Base-by-base conservation (phyloP, 331 rosid genomes). In the Malus hybrid region DNA sequence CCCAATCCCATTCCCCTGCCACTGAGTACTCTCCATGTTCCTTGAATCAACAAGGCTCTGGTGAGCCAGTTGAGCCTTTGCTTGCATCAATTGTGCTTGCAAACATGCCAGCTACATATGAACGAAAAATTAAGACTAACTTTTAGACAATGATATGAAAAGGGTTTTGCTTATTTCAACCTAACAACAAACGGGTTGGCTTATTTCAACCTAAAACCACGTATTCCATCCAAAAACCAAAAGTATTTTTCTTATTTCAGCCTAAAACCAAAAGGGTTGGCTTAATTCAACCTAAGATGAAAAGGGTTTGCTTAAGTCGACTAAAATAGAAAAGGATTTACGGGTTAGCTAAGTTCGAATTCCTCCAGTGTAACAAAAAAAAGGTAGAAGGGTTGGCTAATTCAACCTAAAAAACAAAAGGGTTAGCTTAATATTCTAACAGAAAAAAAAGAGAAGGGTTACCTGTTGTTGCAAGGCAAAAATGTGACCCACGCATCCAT, bases 391-490 rank as follows among this genome's bases (percentile, higher is more conserved):
- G 70, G 50, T 65, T 16, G 22, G 70, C 50, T 65, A 16, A 18
- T 65, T 32, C 46, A 65, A 65, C 24, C 42, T 7, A 39, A 39
- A 31, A 32, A 64, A 16, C 2, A 65, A 31, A 65, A 65, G 7
- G 69, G 46, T 32, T 32, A 28, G 11, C 57, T 52, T 16, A 52
- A 18, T 52, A 36, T 66, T 36, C 52, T 39, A 34, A 34, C 29
- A 5, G 13, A 20, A 36, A 66, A 46, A 61, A 39, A 39, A 39
- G 66, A 24, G 7, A 61, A 16, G 68, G 42, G 68, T 14, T 12
- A 87, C 97, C 98, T 93, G 98, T 83, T 91, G 93, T 83, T 93
- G 97, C 65, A 93, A 76, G 82, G 96, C 83, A 68, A 93, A 91
- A 76, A 93, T 91, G 86, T 93, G 96, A 60, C 97, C 82, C 48